Conservation (phyloP, 345 rosid species). For the Citrus sinensis region DVS_A1.0 CM039163.1:943501-944000, state of each 20-base stretch:
- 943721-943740: not conserved
- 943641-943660: not conserved
- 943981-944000: slow-evolving; percentile 4
- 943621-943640: not conserved
- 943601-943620: not conserved
- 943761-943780: not conserved
- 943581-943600: not conserved
- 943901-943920: slow-evolving; percentile 29
- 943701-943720: not conserved
- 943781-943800: not conserved
- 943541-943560: slow-evolving; percentile 3
- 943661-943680: not conserved
- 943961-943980: slow-evolving; percentile 19
- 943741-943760: not conserved
- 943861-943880: not conserved
- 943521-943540: not conserved
- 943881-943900: slow-evolving; percentile 39
- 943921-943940: slow-evolving; percentile 21
- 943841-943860: not conserved
- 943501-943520: not conserved
- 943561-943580: not conserved
- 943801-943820: not conserved
- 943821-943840: not conserved
- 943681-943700: not conserved
- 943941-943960: slow-evolving; percentile 25